Evolutionary conservation across 192 early-diverging fungal species (phyloP), one percentile per base, ranked within the genome.

Genomic region (Coemansia sp.): DNA sequence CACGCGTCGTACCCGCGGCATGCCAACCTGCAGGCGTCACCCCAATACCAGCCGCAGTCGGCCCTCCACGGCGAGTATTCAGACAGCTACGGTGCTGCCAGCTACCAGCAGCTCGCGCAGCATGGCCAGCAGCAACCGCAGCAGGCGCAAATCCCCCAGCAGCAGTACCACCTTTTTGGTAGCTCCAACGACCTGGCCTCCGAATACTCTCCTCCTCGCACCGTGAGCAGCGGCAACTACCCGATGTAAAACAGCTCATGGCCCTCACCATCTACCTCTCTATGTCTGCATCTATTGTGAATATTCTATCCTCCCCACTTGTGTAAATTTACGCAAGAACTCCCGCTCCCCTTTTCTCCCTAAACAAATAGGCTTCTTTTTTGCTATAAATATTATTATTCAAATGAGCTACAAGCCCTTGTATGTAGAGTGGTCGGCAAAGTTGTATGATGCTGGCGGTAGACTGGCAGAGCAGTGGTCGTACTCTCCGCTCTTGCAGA

Each of bases 81-180:
- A 2, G 53, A 56, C 16, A 16, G 26, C 53, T 56, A 56, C 26
- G 23, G 23, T 6, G 10, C 60, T 25, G 16, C 5, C 23, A n/a
- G 21, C 41, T 61, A 61, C 60, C 25, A 25, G 14, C 60, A 61
- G 11, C 53, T 56, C 16, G 16, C 25, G 6, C 53, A 28, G 25
- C 35, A 58, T 38, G 42, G 56, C 28, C 64, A 66, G 61, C 39
- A 52, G 18, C 36, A 26, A 31, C 38, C 26, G 33, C 65, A 67
- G 14, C 37, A 57, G 8, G 23, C 55, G 21, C 43, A 67, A 9
- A 60, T 63, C 33, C 37, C 8, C 45, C 65, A 68, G 43, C 62
- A 68, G 20, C 72, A 75, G 47, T 75, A 75, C 66, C 61, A 64
- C 52, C 10, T 75, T 34, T 69, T 69, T 61, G 56, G 62, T 12